These are phyloP conservation scores for Exidia glandulosa DNA, from an alignment of 768 basidiomycete genomes.

Conservation along the genomic window DNA sequence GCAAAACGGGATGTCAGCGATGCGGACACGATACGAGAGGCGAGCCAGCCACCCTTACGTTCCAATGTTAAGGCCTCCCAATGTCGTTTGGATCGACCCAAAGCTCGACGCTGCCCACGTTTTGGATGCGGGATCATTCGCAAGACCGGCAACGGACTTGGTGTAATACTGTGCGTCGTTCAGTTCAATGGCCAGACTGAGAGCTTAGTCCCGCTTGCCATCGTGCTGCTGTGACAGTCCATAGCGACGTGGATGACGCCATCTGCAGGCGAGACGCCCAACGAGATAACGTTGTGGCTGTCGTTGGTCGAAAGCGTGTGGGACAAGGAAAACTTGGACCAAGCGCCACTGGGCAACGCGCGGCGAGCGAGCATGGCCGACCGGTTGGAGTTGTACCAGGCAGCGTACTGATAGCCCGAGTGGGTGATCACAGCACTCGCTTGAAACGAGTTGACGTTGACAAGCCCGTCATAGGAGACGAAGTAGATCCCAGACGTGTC, in stretches of 20 bases:
- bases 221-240: background rate
- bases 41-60: too few relatives aligned
- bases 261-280: slow-evolving; percentile 4
- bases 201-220: background rate
- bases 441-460: background rate
- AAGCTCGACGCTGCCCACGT: background rate
- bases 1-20: background rate
- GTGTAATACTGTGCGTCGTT: slow-evolving; percentile 1
- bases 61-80: slow-evolving; percentile 3
- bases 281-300: slow-evolving; percentile 4
- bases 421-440: background rate
- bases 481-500: slow-evolving; percentile 2
- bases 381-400: slow-evolving; percentile 1
- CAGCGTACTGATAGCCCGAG: slow-evolving; percentile 6
- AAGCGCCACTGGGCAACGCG: background rate
- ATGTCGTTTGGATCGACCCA: background rate
- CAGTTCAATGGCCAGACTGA: background rate
- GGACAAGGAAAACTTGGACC: background rate
- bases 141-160: background rate
- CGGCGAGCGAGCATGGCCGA: slow-evolving; percentile 4
- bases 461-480: slow-evolving; percentile 5
- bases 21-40: background rate
- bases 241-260: slow-evolving; percentile 1
- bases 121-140: slow-evolving; percentile 1
- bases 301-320: slow-evolving; percentile 3